phyloP scores from a whole-genome alignment of 2,329 filamentous ascomycete genomes.

The Grosmannia huntii region DNA sequence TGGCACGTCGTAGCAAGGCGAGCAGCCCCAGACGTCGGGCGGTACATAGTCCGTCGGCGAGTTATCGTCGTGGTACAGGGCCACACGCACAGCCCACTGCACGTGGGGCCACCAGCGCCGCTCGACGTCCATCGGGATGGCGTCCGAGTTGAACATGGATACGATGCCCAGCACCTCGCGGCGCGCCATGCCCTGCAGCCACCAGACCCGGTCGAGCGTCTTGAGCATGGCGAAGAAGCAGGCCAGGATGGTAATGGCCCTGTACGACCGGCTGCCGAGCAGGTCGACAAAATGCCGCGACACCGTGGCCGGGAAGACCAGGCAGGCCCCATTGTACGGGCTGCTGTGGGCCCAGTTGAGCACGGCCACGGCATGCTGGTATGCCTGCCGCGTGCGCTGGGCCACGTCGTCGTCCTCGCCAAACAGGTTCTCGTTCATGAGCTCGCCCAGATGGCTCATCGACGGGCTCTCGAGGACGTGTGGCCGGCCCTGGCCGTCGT shows the following conservation, averaged over 20 bases:
- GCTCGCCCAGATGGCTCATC: conserved; percentile 14
- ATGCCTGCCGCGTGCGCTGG: conserved; percentile 36
- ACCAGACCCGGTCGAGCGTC: conserved; percentile 51
- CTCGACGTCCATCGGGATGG: conserved; percentile 24
- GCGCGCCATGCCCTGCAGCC: conserved; percentile 53
- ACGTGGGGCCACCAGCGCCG: conserved; percentile 46
- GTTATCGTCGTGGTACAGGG: conserved; percentile 37
- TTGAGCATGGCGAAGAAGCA: conserved; percentile 56
- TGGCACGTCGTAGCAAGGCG: conserved; percentile 27
- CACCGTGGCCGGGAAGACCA: conserved; percentile 53
- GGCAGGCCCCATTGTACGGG: conserved; percentile 42
- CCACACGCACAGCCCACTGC: conserved; percentile 47
- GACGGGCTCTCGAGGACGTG: not conserved
- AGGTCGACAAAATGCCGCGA: conserved; percentile 48
- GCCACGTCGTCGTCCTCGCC: conserved; percentile 12
- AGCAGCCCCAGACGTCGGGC: conserved; percentile 42
- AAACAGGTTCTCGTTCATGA: conserved; percentile 17
- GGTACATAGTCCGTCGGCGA: conserved; percentile 36
- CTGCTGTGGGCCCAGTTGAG: conserved; percentile 54
- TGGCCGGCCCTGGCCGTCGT: not conserved
- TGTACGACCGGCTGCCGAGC: conserved; percentile 44
- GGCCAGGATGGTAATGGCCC: conserved; percentile 50
- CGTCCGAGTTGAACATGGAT: conserved; percentile 43
- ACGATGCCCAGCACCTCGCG: conserved; percentile 53
- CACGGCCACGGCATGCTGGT: conserved; percentile 51